Percentiles rank a stretch among this genome's conserved stretches.
phyloP scores from a whole-genome alignment of 2,329 filamentous ascomycete species.

The Fusarium sp. region DNA sequence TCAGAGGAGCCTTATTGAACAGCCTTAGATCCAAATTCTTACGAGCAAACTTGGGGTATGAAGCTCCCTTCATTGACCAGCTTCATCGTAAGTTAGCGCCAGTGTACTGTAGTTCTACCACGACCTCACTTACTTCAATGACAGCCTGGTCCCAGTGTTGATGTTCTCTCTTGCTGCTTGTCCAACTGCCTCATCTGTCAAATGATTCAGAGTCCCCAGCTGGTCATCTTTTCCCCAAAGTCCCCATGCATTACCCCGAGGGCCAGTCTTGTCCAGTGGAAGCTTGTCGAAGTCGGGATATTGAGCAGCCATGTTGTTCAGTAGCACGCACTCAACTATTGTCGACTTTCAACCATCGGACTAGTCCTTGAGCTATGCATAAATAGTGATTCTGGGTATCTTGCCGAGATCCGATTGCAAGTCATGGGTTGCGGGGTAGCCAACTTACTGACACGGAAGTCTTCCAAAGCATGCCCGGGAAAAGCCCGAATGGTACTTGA shows the following conservation, averaged over 20 bases:
- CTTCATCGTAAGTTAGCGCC: not conserved
- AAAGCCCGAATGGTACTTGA: not conserved
- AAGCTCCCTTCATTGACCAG: constrained; percentile 31
- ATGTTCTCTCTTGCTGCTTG: constrained; percentile 12
- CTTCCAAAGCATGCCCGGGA: not conserved
- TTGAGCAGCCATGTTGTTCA: not conserved
- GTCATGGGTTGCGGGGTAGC: not conserved
- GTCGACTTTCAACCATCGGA: accelerated
- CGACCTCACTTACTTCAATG: not conserved
- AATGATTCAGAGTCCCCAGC: constrained; percentile 4
- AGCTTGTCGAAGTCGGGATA: not conserved
- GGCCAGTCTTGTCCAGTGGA: constrained; percentile 13
- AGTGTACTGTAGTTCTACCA: accelerated
- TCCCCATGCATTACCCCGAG: constrained; percentile 12
- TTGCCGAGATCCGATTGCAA: not conserved
- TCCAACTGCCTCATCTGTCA: not conserved
- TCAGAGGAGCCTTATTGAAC: constrained; percentile 40
- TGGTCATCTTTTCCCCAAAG: constrained; percentile 9
- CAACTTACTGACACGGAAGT: not conserved
- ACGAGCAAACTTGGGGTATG: constrained; percentile 34
- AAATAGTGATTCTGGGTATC: not conserved
- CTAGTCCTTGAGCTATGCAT: not conserved
- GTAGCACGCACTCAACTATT: accelerated
- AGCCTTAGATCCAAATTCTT: constrained; percentile 24
- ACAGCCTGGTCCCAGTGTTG: not conserved